Percentiles rank a stretch among this genome's conserved stretches.
phyloP scores from a whole-genome alignment of 2,329 filamentous ascomycete species.

The Apiospora hydei region DNA sequence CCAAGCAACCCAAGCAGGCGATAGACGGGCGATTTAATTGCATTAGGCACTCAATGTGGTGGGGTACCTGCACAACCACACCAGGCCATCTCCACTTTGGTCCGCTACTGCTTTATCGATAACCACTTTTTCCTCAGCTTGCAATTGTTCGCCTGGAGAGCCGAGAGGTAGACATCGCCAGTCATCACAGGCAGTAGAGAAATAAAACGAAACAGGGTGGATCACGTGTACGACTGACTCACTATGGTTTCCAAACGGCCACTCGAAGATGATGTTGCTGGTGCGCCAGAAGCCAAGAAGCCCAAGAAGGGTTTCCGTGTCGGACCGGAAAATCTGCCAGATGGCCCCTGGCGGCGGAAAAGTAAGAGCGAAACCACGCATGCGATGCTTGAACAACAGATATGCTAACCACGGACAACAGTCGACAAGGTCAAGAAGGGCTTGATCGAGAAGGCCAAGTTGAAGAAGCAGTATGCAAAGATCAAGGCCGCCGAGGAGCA shows the following conservation, averaged over 20 bases:
- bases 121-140: slow-evolving; percentile 15
- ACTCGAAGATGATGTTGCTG: slow-evolving; percentile 51
- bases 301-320: slow-evolving; percentile 79
- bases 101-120: slow-evolving; percentile 10
- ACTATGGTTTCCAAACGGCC: slow-evolving; percentile 67
- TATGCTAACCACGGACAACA: slow-evolving; percentile 43
- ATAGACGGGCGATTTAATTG: neutral
- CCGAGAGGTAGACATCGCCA: neutral
- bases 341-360: slow-evolving; percentile 87
- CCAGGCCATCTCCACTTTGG: neutral
- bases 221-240: slow-evolving; percentile 8
- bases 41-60: neutral
- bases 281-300: slow-evolving; percentile 55
- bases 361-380: slow-evolving; percentile 44
- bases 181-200: neutral
- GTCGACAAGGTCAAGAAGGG: slow-evolving; percentile 89
- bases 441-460: slow-evolving; percentile 89
- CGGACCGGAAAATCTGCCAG: slow-evolving; percentile 88
- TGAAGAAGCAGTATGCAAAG: slow-evolving; percentile 92
- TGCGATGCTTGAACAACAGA: neutral
- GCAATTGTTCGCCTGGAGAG: neutral
- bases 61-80: neutral
- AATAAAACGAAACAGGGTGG: neutral
- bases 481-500: slow-evolving; percentile 67
- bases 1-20: neutral